Evolutionary conservation across 2,329 filamentous ascomycete genomes (phyloP), one percentile per base, ranked within the genome.

Genomic region (Calycina herbarum): DNA sequence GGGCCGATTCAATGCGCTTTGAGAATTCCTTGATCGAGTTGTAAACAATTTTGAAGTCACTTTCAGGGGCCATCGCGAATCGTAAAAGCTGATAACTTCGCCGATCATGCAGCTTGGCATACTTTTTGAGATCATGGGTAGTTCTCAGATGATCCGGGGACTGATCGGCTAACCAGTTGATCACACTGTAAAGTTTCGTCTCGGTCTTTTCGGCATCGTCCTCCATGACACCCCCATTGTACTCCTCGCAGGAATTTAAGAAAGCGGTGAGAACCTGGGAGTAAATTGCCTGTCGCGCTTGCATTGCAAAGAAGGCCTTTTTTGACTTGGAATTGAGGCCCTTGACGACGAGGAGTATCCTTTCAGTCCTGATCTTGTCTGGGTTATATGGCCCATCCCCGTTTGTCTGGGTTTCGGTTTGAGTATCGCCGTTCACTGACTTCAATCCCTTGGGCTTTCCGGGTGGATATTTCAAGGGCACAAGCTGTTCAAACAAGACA

Each of bases 1-100:
- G 82, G 27, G 86, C 86, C 63, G 86, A 84, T 71, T 94, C 90
- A 42, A 96, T 84, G 65, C 93, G 89, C 78, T 93, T 95, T 56
- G 89, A 86, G 45, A 98, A 82, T 79, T 99, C 95, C 78, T 93
- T 95, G 73, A 97, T 91, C 1, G 94, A 93, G 72, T 94, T 92
- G 68, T 90, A 87, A 57, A 97, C 92, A 48, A 92, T 97, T 73
- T 93, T 90, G 77, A 97, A 98, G 74, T 99, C 95, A 72, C 91
- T 94, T 68, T 94, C 90, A 3, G 91, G 88, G 35, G 89, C 89
- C 76, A 94, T 92, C 62, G 93, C 88, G 76, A 94, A 97, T 65
- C 91, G 89, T 70, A 97, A 88, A 27, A 99, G 86, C 73, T 96
- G 91, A 77, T 97, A 98, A 72, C 87, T 91, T 64, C 95, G 89